These are phyloP conservation scores for Pyrenopolyporus hunteri DNA, from an alignment of 495 filamentous ascomycete species.

Conservation along the genomic window DNA sequence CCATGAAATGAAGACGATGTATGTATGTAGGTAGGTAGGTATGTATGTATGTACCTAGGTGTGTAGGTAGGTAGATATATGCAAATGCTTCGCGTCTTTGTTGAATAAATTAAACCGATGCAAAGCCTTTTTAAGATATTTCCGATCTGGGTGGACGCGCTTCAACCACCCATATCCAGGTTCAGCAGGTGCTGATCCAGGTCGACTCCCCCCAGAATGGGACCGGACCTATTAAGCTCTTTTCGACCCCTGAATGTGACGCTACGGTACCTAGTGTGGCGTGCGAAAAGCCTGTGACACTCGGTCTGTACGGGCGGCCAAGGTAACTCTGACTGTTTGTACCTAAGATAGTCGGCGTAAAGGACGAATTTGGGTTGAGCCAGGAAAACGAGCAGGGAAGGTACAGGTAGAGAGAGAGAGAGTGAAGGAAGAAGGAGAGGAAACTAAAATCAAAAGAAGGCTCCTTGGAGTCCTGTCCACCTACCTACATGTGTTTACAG, in stretches of 20 bases:
- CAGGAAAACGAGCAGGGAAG: too few relatives aligned
- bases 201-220: slow-evolving; percentile 22
- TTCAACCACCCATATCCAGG: slow-evolving; percentile 26
- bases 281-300: slow-evolving; percentile 14
- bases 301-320: slow-evolving; percentile 3
- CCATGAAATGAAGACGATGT: neutral
- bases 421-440: neutral
- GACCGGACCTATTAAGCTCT: slow-evolving; percentile 30
- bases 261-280: slow-evolving; percentile 22
- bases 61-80: neutral
- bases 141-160: slow-evolving; percentile 26
- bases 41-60: too few relatives aligned
- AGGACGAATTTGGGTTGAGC: slow-evolving; percentile 4
- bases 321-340: slow-evolving; percentile 16
- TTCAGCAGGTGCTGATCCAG: too few relatives aligned
- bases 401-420: too few relatives aligned
- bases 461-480: slow-evolving; percentile 8
- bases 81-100: slow-evolving; percentile 23
- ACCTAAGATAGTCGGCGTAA: neutral
- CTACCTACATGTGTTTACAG: neutral
- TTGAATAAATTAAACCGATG: slow-evolving; percentile 13
- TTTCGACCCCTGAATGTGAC: slow-evolving; percentile 36
- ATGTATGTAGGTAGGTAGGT: neutral
- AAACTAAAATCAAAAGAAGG: neutral
- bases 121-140: slow-evolving; percentile 17